These are phyloP conservation scores for Zanthoxylum bungeanum DNA, from an alignment of 345 rosid genomes.

Conservation along the genomic window DNA sequence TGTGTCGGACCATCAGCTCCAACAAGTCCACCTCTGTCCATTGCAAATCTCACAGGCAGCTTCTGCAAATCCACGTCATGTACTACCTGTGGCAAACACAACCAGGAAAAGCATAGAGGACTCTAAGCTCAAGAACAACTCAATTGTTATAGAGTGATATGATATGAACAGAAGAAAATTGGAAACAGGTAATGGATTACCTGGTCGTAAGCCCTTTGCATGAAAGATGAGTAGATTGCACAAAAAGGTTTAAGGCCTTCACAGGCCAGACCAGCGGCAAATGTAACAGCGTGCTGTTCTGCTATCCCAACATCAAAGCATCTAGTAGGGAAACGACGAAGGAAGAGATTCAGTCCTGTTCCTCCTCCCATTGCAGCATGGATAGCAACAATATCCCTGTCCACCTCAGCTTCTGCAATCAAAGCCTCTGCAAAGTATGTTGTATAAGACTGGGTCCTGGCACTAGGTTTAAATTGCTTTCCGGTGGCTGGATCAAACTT, in stretches of 20 bases:
- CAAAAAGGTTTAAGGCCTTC: constrained; percentile 97
- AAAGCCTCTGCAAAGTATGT: constrained; percentile 94
- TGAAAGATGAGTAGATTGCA: constrained; percentile 88
- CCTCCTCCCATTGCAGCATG: constrained; percentile 99
- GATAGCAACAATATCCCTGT: constrained; percentile 81
- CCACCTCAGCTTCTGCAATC: constrained; percentile 87
- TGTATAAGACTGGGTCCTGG: constrained; percentile 69
- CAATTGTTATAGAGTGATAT: background rate
- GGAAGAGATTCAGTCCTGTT: constrained; percentile 85
- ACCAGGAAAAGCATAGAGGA: constrained; percentile 1
- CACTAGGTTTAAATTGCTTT: constrained; percentile 78
- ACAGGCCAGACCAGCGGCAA: constrained; percentile 97
- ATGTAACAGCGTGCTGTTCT: constrained; percentile 97
- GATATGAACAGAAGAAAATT: background rate
- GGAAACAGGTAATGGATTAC: constrained; percentile 34
- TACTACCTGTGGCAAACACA: constrained; percentile 57
- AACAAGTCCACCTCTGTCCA: constrained; percentile 97
- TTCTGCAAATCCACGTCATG: constrained; percentile 97
- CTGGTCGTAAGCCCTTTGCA: constrained; percentile 99
- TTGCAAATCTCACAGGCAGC: constrained; percentile 92
- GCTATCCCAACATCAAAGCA: constrained; percentile 98
- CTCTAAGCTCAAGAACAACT: background rate
- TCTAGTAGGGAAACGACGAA: constrained; percentile 75
- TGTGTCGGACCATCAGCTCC: constrained; percentile 99
- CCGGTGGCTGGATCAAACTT: constrained; percentile 96